Percentiles rank a stretch among this genome's conserved stretches.
Evolutionary conservation across 163 green algal species (phyloP).

Genomic region (Scenedesmus sp.): DNA sequence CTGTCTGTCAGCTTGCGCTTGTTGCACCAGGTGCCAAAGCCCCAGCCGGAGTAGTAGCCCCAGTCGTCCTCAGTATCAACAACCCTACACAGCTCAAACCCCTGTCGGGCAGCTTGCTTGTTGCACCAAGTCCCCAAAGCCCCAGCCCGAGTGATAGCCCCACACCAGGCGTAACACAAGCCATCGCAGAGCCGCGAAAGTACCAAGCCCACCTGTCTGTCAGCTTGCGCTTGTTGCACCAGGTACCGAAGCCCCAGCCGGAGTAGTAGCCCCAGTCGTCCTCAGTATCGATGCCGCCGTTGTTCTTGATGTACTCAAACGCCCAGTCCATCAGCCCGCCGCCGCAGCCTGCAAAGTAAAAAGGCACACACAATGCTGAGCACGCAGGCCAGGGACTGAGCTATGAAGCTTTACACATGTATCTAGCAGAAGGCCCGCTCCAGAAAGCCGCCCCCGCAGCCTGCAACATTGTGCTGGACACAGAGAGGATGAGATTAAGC

Average conservation of each 20-base stretch:
- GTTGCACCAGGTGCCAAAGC: constrained; percentile 60
- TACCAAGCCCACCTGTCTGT: constrained; percentile 43
- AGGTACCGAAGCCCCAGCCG: constrained; percentile 57
- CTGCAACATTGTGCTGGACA: not conserved
- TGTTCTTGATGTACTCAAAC: constrained; percentile 90
- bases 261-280: constrained; percentile 83
- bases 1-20: constrained; percentile 55
- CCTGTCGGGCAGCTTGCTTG: constrained; percentile 53
- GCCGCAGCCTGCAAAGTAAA: constrained; percentile 71
- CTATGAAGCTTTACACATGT: no score
- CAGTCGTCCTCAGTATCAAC: constrained; percentile 82
- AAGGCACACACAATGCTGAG: not conserved
- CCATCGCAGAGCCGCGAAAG: no score
- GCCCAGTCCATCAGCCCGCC: constrained; percentile 85
- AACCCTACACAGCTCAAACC: not conserved
- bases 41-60: constrained; percentile 48
- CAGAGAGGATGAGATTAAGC: not conserved
- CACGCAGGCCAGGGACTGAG: no score
- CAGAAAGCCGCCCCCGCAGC: not conserved
- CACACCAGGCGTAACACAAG: no score
- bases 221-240: constrained; percentile 63
- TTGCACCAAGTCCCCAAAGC: constrained; percentile 56
- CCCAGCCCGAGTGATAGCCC: no score
- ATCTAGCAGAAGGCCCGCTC: not conserved
- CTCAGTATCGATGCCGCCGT: constrained; percentile 95